Evolutionary conservation across 495 filamentous ascomycete species (phyloP).

Genomic region (Pseudoneurospora amorphoporcata): DNA sequence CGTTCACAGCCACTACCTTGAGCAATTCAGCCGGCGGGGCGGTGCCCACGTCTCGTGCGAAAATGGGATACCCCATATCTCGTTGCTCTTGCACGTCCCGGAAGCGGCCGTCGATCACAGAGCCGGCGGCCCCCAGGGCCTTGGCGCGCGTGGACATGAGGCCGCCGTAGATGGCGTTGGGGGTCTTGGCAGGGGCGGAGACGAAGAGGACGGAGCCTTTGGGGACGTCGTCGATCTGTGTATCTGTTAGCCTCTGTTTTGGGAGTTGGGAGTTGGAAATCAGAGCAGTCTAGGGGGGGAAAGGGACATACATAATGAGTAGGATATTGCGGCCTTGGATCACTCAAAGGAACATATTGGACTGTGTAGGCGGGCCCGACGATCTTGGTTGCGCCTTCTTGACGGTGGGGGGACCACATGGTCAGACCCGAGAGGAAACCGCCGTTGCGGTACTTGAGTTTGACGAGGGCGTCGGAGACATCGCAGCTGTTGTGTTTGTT

Average conservation of each 20-base stretch:
- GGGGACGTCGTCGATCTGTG: conserved; percentile 46
- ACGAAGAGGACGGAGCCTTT: conserved; percentile 44
- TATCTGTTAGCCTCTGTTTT: background rate
- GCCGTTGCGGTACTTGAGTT: conserved; percentile 40
- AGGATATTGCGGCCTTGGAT: conserved; percentile 33
- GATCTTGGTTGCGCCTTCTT: conserved; percentile 42
- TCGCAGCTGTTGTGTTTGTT: conserved; percentile 26
- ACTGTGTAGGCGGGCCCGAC: conserved; percentile 51
- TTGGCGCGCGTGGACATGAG: conserved; percentile 48
- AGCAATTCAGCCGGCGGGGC: conserved; percentile 36
- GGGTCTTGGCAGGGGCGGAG: conserved; percentile 38
- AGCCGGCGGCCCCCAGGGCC: conserved; percentile 32
- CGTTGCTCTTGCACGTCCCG: conserved; percentile 51
- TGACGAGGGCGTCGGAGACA: conserved; percentile 38
- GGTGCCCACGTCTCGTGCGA: conserved; percentile 44
- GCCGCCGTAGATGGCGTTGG: conserved; percentile 50
- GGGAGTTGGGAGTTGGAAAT: background rate
- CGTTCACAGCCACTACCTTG: conserved; percentile 35
- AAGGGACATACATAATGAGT: conserved; percentile 37
- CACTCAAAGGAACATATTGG: conserved; percentile 36
- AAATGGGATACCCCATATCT: conserved; percentile 39
- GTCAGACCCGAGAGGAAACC: conserved; percentile 48
- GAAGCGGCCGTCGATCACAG: conserved; percentile 48
- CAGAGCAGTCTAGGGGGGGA: too few relatives aligned
- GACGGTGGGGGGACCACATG: conserved; percentile 46